Conservation (phyloP, 2,329 filamentous ascomycete genomes). For the Venturia pyrina region DNA sequence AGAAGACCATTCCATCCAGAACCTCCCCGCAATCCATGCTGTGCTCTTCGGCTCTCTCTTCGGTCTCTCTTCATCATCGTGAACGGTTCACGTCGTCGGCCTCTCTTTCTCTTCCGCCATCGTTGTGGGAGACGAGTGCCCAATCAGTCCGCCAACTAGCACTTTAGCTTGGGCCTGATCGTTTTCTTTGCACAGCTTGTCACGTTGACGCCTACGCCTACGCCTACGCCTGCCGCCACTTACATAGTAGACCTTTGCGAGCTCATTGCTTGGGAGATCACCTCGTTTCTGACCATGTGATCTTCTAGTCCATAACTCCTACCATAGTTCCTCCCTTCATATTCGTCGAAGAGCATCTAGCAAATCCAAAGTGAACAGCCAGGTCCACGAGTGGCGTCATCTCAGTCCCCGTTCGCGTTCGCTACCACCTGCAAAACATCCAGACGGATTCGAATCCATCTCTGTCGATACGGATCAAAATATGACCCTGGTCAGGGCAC, state of each 20-base stretch:
- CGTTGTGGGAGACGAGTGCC: not conserved
- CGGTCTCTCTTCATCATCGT: not conserved
- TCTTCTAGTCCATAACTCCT: not conserved
- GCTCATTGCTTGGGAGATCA: not conserved
- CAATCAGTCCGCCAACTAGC: not conserved
- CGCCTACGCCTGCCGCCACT: not conserved
- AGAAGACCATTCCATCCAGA: not conserved
- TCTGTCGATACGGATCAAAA: not conserved
- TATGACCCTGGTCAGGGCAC: not conserved
- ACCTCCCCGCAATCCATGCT: not conserved
- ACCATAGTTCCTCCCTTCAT: not conserved
- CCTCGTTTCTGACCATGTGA: not conserved
- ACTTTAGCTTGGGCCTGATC: not conserved
- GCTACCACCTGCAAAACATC: not conserved
- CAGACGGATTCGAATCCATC: not conserved
- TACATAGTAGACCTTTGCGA: not conserved
- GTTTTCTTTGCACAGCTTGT: not conserved
- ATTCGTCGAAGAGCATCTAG: not conserved
- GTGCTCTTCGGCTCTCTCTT: not conserved
- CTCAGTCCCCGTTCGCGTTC: not conserved
- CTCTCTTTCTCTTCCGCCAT: not conserved
- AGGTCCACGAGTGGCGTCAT: not conserved
- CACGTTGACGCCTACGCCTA: too few relatives aligned
- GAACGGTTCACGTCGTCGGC: not conserved
- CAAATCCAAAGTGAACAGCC: too few relatives aligned